phyloP scores from a whole-genome alignment of 371 early-diverging fungal genomes.

The Zancudomyces culisetae region DNA sequence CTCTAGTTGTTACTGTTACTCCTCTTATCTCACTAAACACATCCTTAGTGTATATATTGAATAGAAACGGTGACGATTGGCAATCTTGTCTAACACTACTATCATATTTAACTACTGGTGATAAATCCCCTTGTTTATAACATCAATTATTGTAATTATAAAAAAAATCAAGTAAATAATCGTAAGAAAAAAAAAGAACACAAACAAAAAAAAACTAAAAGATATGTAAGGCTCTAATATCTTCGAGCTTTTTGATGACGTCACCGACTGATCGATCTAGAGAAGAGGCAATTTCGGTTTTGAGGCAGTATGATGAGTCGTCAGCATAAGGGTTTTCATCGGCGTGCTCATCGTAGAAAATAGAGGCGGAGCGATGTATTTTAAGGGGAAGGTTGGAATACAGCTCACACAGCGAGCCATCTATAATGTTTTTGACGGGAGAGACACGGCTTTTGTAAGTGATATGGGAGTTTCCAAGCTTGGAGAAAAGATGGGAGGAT shows the following conservation, averaged over 20 bases:
- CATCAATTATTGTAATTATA: no score
- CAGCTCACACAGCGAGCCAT: conserved; percentile 85
- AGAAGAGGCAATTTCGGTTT: conserved; percentile 51
- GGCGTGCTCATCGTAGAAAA: background rate
- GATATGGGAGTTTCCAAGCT: conserved; percentile 79
- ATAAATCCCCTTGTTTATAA: no score
- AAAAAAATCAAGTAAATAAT: background rate
- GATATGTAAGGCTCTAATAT: conserved; percentile 37
- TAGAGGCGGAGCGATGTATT: conserved; percentile 36
- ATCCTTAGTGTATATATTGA: background rate
- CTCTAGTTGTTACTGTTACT: background rate
- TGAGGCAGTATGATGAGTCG: conserved; percentile 22
- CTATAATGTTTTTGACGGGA: conserved; percentile 72
- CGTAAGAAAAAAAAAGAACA: background rate
- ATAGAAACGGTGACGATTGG: background rate
- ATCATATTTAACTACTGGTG: background rate
- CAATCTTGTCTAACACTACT: background rate
- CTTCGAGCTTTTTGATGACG: conserved; percentile 82
- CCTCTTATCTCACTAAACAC: background rate
- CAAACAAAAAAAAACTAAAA: conserved; percentile 7
- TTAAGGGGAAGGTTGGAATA: conserved; percentile 37
- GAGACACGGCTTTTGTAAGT: conserved; percentile 56
- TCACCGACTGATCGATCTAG: conserved; percentile 73
- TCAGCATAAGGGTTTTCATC: conserved; percentile 12
- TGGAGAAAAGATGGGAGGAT: conserved; percentile 25